Conservation (phyloP, 495 filamentous ascomycete genomes). For the Acidiella bohemica region DNA sequence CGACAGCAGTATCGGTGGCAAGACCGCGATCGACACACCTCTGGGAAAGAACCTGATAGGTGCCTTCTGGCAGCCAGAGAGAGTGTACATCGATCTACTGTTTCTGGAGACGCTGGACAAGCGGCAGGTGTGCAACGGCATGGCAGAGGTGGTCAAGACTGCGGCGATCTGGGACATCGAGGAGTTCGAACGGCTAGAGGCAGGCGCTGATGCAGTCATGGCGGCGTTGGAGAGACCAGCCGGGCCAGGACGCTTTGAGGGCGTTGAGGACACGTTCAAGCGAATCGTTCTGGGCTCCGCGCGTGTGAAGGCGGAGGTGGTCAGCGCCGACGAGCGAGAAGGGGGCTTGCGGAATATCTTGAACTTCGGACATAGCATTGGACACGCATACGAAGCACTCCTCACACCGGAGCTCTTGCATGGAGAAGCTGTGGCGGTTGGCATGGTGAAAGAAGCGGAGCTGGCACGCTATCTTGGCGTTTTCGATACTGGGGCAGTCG, state of each 20-base stretch:
- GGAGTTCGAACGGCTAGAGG: conserved; percentile 76
- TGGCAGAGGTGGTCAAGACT: conserved; percentile 82
- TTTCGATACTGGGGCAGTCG: conserved; percentile 74
- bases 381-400: conserved; percentile 91
- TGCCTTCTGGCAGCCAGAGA: conserved; percentile 88
- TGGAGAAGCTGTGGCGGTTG: conserved; percentile 89
- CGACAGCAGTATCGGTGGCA: conserved; percentile 94
- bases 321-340: conserved; percentile 86
- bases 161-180: conserved; percentile 87
- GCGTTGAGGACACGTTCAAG: conserved; percentile 47
- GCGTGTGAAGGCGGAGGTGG: conserved; percentile 81
- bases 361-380: conserved; percentile 97
- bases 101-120: conserved; percentile 86
- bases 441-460: conserved; percentile 96
- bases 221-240: conserved; percentile 40
- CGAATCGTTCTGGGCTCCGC: conserved; percentile 79
- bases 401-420: conserved; percentile 91
- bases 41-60: conserved; percentile 93
- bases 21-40: conserved; percentile 96
- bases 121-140: conserved; percentile 93
- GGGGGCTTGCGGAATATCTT: conserved; percentile 87
- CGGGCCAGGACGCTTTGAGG: conserved; percentile 34
- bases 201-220: conserved; percentile 62
- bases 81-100: conserved; percentile 84
- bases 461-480: conserved; percentile 80